phyloP scores from a whole-genome alignment of 495 filamentous ascomycete genomes.

The Penicillium simplicissimum region DNA sequence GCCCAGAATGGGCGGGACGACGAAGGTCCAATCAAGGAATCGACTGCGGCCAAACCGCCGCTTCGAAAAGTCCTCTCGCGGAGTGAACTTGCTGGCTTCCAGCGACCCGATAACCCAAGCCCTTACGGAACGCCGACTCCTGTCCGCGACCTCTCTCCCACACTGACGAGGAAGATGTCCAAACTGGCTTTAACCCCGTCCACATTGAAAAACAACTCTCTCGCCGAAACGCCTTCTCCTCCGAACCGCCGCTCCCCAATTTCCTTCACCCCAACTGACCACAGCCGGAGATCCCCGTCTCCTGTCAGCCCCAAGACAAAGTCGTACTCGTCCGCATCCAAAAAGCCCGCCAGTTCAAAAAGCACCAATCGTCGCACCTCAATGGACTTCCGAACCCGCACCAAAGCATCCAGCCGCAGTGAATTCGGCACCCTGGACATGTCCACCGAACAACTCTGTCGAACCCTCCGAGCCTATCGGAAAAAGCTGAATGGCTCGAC shows the following conservation, averaged over 20 bases:
- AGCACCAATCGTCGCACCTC: constrained; percentile 53
- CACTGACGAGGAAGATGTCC: constrained; percentile 59
- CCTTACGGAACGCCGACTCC: constrained; percentile 52
- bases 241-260: constrained; percentile 41
- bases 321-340: constrained; percentile 14
- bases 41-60: constrained; percentile 60
- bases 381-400: constrained; percentile 55
- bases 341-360: constrained; percentile 21
- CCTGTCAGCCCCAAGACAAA: constrained; percentile 41
- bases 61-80: constrained; percentile 74
- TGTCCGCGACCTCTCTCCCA: constrained; percentile 61
- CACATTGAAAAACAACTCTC: constrained; percentile 28
- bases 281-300: constrained; percentile 46
- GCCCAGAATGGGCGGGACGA: constrained; percentile 30
- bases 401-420: constrained; percentile 52
- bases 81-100: constrained; percentile 76
- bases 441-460: constrained; percentile 78
- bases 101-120: constrained; percentile 47
- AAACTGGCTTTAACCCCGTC: constrained; percentile 43
- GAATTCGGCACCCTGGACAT: constrained; percentile 67
- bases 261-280: constrained; percentile 27
- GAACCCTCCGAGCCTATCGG: constrained; percentile 76
- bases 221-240: constrained; percentile 35
- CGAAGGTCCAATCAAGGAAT: constrained; percentile 53
- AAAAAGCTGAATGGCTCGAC: constrained; percentile 71